Base-by-base conservation (phyloP, 2,329 filamentous ascomycete species). In the Nemania sp. region DNA sequence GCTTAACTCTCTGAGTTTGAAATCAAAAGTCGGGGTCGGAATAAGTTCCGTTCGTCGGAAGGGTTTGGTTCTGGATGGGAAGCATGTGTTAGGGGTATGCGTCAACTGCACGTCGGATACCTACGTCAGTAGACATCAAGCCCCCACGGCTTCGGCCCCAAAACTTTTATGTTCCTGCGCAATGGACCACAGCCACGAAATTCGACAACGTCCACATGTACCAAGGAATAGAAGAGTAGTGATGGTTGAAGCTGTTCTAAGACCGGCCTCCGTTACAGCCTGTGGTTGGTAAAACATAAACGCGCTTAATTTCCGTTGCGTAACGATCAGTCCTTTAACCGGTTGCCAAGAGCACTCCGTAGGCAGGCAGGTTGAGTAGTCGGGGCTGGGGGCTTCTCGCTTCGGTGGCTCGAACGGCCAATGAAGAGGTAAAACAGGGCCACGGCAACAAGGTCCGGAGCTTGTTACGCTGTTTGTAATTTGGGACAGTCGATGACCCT, bases 231-330 rank as follows among this genome's bases (percentile, higher is more conserved):
- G 20, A 38, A 54, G 18, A 35, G 53, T 54, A 52, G 43, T 41
- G 38, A 20, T 27, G 1, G 20, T 22, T 13, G 20, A 15, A 26
- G 15, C 18, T 22, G 15, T 26, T 49, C 27, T 7, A 32, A 35
- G 20, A n/a, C n/a, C 15, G 45, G 38, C 27, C 20, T 6, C n/a
- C 13, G 15, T 24, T 10, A 13, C 5, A 51, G 22, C 15, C 29
- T 51, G 51, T 20, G 18, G 43, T 24, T 64, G 35, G 55, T 20
- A 8, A 62, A 15, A 41, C 29, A 18, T 54, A 58, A 58, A 38
- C 62, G 57, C 52, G 32, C 41, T 53, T 43, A 63, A 54, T 41
- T n/a, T 41, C n/a, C 13, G 18, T 47, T 61, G 56, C 52, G 43
- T 41, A 60, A 45, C 60, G 20, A 51, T 49, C 7, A 41, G 5